Conservation (phyloP, 768 basidiomycete genomes). For the Dendrothele bispora region DNA sequence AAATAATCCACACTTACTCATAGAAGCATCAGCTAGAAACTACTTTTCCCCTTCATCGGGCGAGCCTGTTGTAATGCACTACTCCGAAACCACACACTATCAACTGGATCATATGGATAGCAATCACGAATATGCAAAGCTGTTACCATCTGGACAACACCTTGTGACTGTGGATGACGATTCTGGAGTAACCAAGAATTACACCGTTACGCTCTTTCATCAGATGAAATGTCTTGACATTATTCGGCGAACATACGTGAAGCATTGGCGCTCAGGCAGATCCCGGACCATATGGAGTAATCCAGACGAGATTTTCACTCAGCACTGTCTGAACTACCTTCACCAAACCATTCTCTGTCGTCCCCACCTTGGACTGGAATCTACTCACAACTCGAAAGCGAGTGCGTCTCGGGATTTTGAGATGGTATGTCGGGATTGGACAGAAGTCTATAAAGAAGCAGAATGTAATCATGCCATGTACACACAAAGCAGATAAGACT, state of each 20-base stretch:
- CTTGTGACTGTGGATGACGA: background rate
- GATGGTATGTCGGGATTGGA: conserved; percentile 19
- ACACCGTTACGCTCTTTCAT: conserved; percentile 2
- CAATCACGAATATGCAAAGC: background rate
- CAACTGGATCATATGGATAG: background rate
- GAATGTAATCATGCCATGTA: conserved; percentile 23
- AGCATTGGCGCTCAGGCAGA: too few species aligned
- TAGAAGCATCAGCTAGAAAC: too few species aligned
- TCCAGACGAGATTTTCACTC: conserved; percentile 9
- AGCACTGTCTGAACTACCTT: conserved; percentile 34
- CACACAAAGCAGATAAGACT: too few species aligned
- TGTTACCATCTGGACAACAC: background rate
- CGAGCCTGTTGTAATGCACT: background rate
- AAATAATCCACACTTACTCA: too few species aligned
- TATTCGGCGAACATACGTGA: background rate
- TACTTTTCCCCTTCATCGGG: too few species aligned
- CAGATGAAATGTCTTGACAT: conserved; percentile 2
- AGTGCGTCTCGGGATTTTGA: conserved; percentile 13
- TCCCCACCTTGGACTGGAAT: conserved; percentile 19
- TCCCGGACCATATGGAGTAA: background rate
- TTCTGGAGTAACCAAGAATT: background rate
- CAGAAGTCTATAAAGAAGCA: conserved; percentile 14
- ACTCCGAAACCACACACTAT: background rate
- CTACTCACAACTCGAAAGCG: conserved; percentile 12
- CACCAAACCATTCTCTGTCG: conserved; percentile 31